A percentile compares a stretch with the other conserved stretches of the same genome.
phyloP scores from a whole-genome alignment of 257 asterid genomes.

The Cinchona pubescens region DNA sequence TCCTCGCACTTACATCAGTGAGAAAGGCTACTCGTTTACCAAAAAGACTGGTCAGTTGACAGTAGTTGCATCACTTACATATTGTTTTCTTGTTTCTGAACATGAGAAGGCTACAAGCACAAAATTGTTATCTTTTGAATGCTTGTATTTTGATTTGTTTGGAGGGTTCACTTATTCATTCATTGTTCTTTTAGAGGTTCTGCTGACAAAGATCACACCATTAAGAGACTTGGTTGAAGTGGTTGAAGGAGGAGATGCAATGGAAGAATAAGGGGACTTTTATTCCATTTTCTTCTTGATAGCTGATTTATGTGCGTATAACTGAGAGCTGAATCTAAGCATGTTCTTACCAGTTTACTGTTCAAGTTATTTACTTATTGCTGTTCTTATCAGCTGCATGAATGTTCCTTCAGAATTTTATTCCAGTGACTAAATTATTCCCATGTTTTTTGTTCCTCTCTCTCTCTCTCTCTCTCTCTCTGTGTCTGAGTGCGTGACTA shows the following conservation, averaged over 20 bases:
- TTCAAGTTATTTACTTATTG: no score
- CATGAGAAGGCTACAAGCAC: neutral
- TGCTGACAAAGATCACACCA: slow-evolving; percentile 81
- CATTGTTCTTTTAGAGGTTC: slow-evolving; percentile 56
- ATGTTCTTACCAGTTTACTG: neutral
- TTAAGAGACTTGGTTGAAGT: slow-evolving; percentile 63
- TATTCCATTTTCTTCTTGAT: neutral
- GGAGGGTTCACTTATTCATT: neutral
- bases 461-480: no score
- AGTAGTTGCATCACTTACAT: slow-evolving; percentile 23
- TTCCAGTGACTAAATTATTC: no score
- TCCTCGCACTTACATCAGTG: slow-evolving; percentile 80
- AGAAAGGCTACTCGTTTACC: slow-evolving; percentile 66
- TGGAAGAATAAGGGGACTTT: slow-evolving; percentile 60
- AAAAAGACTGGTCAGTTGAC: slow-evolving; percentile 73
- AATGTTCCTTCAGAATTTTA: no score
- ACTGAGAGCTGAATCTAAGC: neutral
- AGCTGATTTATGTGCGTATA: neutral
- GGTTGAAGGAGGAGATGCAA: slow-evolving; percentile 78
- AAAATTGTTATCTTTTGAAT: neutral
- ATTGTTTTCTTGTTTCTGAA: slow-evolving; percentile 15
- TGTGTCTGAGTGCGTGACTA: no score
- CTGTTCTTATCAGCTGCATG: neutral
- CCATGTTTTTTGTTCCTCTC: no score
- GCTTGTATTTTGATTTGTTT: neutral